Evolutionary conservation across 108 stramenopile species (phyloP).

Genomic region (Aurantiochytrium sp.): DNA sequence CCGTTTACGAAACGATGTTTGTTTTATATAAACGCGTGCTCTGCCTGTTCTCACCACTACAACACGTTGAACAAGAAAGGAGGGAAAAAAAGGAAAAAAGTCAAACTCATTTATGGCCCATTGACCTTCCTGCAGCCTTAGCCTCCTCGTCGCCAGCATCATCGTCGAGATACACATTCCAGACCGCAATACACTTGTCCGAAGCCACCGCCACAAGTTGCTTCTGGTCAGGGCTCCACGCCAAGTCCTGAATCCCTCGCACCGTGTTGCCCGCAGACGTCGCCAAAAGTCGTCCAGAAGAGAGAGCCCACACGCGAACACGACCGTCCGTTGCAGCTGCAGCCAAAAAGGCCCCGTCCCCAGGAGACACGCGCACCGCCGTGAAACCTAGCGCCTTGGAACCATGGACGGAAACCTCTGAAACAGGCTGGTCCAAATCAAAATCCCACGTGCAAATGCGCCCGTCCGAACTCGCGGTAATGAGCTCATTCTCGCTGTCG

Average conservation of each 20-base stretch:
- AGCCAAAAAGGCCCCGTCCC: not conserved
- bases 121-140: no score
- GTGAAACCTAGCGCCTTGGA: not conserved
- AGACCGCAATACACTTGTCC: not conserved
- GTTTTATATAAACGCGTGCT: no score
- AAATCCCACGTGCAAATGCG: slow-evolving; percentile 43
- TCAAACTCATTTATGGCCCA: no score
- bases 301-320: not conserved
- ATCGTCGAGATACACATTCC: not conserved
- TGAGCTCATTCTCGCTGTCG: slow-evolving; percentile 42
- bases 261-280: not conserved
- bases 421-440: slow-evolving; percentile 39
- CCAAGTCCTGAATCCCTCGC: not conserved
- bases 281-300: not conserved
- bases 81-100: no score
- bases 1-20: no score
- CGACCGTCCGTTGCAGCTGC: not conserved
- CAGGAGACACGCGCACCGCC: not conserved
- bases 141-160: not conserved
- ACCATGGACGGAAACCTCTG: not conserved
- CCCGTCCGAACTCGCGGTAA: slow-evolving; percentile 33
- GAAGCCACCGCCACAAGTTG: not conserved
- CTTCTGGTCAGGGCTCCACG: slow-evolving; percentile 7
- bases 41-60: no score
- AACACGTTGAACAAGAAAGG: no score